phyloP scores from a whole-genome alignment of 306 rosid species.

The Rubus parviflorus region DNA sequence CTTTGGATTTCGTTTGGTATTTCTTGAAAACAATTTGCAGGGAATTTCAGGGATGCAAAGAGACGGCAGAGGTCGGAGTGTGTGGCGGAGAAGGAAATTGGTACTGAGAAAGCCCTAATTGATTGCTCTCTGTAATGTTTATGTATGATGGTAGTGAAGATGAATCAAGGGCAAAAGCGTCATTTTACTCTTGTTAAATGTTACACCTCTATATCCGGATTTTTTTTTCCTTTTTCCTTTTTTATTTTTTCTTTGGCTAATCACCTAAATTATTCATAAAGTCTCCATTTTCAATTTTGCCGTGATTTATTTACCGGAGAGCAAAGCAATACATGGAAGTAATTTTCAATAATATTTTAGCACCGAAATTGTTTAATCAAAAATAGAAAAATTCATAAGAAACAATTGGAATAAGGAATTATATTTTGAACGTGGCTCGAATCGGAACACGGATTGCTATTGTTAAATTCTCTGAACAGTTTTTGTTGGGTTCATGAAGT shows the following conservation, averaged over 20 bases:
- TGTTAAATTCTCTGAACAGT: not conserved
- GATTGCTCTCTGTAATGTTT: not conserved
- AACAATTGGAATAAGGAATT: not conserved
- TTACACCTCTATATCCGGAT: not conserved
- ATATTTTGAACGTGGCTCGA: not conserved
- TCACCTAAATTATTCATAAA: not conserved
- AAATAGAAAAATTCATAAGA: not conserved
- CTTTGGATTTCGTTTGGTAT: conserved; percentile 3
- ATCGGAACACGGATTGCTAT: not conserved
- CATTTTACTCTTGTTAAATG: too few species aligned
- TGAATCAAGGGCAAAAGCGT: too few species aligned
- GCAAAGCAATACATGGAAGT: not conserved
- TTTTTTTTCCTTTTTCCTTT: not conserved
- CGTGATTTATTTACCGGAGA: not conserved
- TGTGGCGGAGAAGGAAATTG: conserved; percentile 89
- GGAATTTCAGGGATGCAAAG: conserved; percentile 50
- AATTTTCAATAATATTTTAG: too few species aligned
- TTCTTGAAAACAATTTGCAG: conserved; percentile 33
- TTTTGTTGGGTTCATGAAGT: not conserved
- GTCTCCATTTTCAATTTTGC: not conserved
- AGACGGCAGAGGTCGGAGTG: conserved; percentile 48
- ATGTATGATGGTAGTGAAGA: not conserved
- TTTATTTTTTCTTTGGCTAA: not conserved
- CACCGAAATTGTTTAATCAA: not conserved
- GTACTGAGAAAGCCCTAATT: conserved; percentile 29